Base-by-base conservation (phyloP, 768 basidiomycete genomes). In the Psilocybe tampanensis region DNA sequence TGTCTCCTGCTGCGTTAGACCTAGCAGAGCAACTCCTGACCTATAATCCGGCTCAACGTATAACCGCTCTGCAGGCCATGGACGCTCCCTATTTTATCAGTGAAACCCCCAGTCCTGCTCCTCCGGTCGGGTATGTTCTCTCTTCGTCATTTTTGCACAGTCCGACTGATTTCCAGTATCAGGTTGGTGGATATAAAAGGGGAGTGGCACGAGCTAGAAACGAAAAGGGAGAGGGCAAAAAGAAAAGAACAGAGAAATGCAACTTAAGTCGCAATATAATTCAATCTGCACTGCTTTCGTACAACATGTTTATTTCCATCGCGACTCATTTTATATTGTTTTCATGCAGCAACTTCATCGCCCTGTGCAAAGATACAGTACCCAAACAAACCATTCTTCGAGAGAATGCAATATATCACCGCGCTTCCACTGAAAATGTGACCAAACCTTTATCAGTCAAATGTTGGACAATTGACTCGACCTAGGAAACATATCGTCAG, bases 141-240 rank as follows among this genome's bases (percentile, higher is more conserved):
- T 42, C 9, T 18, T 22, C 45, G n/a, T 42, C 44, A 66, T 41
- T 60, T 41, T 41, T 26, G 22, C 8, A 4, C 21, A 19, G 22
- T 24, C 44, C 55, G 24, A 49, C 23, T 18, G 12, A 41, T 29
- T 33, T 39, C 47, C 59, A 64, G 32, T 53, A 11, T 24, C 44
- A 95, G 95, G 51, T 74, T 98, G 56, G 82, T 89, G 12, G 82
- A 82, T 12, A 73, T 97, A 41, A 86, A 93, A 68, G 96, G 97
- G 44, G 97, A 98, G 70, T 98, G 95, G 92, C 97, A 99, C 72
- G 97, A 99, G 71, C 80, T 95, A 60, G 95, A 98, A 71, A 92
- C 93, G 12, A 99, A 98, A 72, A 82, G 88, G 55, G 94, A 98
- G 75, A 83, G 93, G 39, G 88, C 89, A 56, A 91, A 86, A 85